Base-by-base conservation (phyloP, 2,329 filamentous ascomycete genomes). In the Aureobasidium sp. region DNA sequence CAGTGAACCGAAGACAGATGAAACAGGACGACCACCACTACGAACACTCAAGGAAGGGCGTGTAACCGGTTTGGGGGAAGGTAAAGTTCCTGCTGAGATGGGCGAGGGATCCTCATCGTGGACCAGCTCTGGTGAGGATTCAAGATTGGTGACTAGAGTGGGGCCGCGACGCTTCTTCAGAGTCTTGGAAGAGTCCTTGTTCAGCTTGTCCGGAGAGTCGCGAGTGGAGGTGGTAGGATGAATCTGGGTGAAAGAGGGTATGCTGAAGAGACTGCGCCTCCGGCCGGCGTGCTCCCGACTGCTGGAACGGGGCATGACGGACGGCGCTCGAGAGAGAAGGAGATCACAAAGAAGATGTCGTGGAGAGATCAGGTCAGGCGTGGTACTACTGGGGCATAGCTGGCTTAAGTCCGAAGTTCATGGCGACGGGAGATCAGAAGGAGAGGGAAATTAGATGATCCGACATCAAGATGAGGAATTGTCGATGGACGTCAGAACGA, bases 1-100 rank as follows among this genome's bases (percentile, higher is more conserved):
- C 56, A 86, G 72, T 1, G 84, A 86, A 43, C 82, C 82, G 70
- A 87, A 85, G 29, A 85, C 76, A 3, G 84, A 85, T 9, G 64
- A 59, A 24, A 69, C 63, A n/a, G 76, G 73, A 12, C 81, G 77
- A 17, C 34, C 27, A 65, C 67, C 68, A 36, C 62, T 64, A 20
- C 64, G 67, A 55, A 69, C 64, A 63, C 66, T 69, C 55, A 73
- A 59, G 24, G 69, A 68, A 13, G 72, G 71, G 46, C 71, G 62
- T 27, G 29, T 27, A 36, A 67, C 63, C 53, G 63, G 63, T 13
- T 68, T 66, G 43, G 69, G 66, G 20, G 68, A 67, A 29, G 66
- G 65, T 29, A 65, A 57, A 2, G 67, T 48, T 27, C 63, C 59
- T 50, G 66, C 63, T 48, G 65, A 64, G 39, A 63, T 59, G 44